These are phyloP conservation scores for Aspergillus ellipticus DNA, from an alignment of 495 filamentous ascomycete species.

Conservation along the genomic window DNA sequence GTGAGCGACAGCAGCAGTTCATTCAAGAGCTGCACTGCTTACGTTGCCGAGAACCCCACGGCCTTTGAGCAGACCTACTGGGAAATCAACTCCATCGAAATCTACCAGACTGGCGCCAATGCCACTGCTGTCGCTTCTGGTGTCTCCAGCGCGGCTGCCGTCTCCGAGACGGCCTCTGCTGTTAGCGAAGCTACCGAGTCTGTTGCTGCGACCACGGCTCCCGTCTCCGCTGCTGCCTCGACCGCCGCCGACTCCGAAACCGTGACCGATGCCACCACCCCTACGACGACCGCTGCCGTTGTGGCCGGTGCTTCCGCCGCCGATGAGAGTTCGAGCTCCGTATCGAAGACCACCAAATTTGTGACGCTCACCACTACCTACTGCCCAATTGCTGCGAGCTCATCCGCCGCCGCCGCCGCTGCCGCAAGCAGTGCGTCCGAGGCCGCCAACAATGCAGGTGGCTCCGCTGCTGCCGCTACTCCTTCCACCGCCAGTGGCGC, in stretches of 20 bases:
- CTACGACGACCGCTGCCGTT: slow-evolving; percentile 3
- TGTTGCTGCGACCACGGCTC: slow-evolving; percentile 1
- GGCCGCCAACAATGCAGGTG: background rate
- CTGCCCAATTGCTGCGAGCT: slow-evolving; percentile 1
- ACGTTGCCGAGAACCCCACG: slow-evolving; percentile 60
- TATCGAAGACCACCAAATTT: slow-evolving; percentile 12
- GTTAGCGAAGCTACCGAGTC: background rate
- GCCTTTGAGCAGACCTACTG: slow-evolving; percentile 65
- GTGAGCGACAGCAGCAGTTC: slow-evolving; percentile 31
- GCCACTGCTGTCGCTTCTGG: slow-evolving; percentile 6
- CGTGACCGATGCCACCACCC: background rate
- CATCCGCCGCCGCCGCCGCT: background rate
- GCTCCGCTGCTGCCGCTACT: background rate
- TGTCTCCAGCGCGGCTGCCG: background rate
- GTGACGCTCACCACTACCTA: slow-evolving; percentile 17
- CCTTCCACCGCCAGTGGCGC: background rate
- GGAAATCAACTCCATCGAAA: slow-evolving; percentile 64
- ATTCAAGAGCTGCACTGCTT: slow-evolving; percentile 55
- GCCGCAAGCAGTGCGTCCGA: slow-evolving; percentile 1
- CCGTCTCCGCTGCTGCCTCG: background rate
- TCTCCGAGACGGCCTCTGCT: background rate
- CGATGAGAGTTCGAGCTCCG: background rate
- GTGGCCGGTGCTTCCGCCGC: slow-evolving; percentile 1
- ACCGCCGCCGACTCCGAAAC: background rate
- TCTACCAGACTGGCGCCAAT: slow-evolving; percentile 46